Evolutionary conservation across 1,284 basidiomycete genomes (phyloP).

Genomic region (Trametes pubescens): DNA sequence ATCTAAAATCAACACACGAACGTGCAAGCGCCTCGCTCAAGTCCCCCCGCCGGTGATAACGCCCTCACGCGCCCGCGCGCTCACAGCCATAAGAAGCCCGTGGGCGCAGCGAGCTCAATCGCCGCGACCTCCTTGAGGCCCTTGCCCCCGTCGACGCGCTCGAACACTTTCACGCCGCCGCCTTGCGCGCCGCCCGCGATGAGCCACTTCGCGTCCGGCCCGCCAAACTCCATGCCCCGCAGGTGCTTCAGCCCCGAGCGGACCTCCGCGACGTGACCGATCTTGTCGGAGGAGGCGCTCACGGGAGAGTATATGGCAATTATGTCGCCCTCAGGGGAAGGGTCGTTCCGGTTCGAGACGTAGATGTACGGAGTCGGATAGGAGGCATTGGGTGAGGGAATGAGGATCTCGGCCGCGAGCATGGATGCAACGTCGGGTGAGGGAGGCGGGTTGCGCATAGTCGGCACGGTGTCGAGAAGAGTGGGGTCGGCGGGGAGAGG

Average conservation of each 20-base stretch:
- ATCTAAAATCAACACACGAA: too few relatives aligned
- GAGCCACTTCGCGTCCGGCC: conserved; percentile 44
- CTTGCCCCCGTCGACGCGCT: conserved; percentile 46
- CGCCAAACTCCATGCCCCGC: conserved; percentile 48
- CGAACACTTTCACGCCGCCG: conserved; percentile 46
- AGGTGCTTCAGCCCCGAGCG: conserved; percentile 47
- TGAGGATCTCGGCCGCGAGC: conserved; percentile 56
- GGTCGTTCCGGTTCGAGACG: conserved; percentile 72
- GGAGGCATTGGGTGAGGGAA: conserved; percentile 54
- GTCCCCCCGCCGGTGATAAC: too few relatives aligned
- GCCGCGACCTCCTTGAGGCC: conserved; percentile 44
- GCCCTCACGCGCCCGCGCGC: background rate
- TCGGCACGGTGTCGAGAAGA: conserved; percentile 52
- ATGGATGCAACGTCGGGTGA: conserved; percentile 42
- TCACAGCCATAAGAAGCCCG: conserved; percentile 45
- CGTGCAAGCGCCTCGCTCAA: too few relatives aligned
- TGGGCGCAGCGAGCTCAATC: conserved; percentile 41
- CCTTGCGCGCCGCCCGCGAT: conserved; percentile 45
- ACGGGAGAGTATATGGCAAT: conserved; percentile 61
- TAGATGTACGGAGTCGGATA: conserved; percentile 68
- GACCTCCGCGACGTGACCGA: conserved; percentile 44
- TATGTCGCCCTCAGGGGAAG: conserved; percentile 62
- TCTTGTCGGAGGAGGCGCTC: conserved; percentile 29
- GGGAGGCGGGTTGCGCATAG: conserved; percentile 52
- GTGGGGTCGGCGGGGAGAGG: conserved; percentile 49